Percentiles rank a stretch among this genome's conserved stretches.
These are phyloP conservation scores for Leccinum insigne DNA, from an alignment of 1,284 basidiomycete species.

Conservation along the genomic window DNA sequence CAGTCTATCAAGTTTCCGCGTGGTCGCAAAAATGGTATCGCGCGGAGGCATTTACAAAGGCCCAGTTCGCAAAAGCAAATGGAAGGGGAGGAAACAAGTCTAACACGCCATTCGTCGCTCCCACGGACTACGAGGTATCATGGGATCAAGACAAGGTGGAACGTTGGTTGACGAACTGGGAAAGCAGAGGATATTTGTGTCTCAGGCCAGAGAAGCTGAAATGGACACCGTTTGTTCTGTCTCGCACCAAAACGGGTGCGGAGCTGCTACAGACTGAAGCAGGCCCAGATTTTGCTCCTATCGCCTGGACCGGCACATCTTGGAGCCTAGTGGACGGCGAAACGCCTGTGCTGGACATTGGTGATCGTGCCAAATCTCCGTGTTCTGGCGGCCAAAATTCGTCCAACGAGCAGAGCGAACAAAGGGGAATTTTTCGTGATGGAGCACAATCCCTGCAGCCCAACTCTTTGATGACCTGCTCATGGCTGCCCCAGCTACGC, in stretches of 20 bases:
- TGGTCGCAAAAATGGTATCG: conserved; percentile 64
- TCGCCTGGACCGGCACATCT: conserved; percentile 21
- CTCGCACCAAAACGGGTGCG: conserved; percentile 51
- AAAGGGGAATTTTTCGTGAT: conserved; percentile 5
- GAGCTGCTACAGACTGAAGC: conserved; percentile 34
- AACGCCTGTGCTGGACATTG: conserved; percentile 25
- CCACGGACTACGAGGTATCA: conserved; percentile 75
- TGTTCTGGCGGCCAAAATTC: conserved; percentile 14
- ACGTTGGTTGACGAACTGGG: conserved; percentile 69
- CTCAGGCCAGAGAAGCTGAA: conserved; percentile 87
- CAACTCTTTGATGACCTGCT: conserved; percentile 34
- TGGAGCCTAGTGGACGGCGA: conserved; percentile 25
- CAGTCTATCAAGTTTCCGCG: conserved; percentile 74
- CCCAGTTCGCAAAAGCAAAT: conserved; percentile 51
- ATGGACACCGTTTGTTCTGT: conserved; percentile 92
- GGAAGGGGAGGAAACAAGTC: conserved; percentile 42
- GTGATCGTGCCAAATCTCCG: conserved; percentile 21
- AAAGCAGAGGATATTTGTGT: conserved; percentile 78
- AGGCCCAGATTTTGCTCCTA: conserved; percentile 20
- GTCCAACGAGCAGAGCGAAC: conserved; percentile 22
- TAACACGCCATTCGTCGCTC: conserved; percentile 59
- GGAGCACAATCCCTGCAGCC: conserved; percentile 27
- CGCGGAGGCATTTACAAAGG: conserved; percentile 62
- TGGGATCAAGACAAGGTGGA: conserved; percentile 75
- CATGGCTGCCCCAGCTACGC: conserved; percentile 10